Evolutionary conservation across 805 yeast genomes (phyloP), one percentile per base, ranked within the genome.

Genomic region (Wickerhamia fluorescens): DNA sequence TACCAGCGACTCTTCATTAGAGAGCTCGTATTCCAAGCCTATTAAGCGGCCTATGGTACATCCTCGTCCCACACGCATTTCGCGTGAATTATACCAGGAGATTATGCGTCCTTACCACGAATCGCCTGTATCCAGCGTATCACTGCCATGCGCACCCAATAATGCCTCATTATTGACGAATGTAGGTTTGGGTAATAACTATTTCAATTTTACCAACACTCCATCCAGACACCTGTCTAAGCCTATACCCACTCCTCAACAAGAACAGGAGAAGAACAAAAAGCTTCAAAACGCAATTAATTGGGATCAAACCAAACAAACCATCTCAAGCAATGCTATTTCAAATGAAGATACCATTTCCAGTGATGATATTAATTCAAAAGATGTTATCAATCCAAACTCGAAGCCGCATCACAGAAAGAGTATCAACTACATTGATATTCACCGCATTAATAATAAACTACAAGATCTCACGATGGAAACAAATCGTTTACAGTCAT

Each of bases 111-210:
- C 35, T 4, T 24, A 34, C 12, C 28, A 26, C 20, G 30, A 28
- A 10, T 20, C 20, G 10, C 33, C 29, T 5, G 23, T 30, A 6
- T 25, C 34, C 13, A 27, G 15, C 15, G 7, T n/a, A 11, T 6
- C 14, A 10, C 17, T 7, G 7, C 14, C 11, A 6, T 8, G n/a
- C n/a, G 14, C 26, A 7, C 31, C 21, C 14, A 12, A 20, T 14
- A 30, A 26, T 12, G 19, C 34, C 11, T 34, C 37, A 16, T 19
- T 34, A 14, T 27, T 34, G 18, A 23, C 37, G 44, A 23, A 46
- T 44, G 58, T 62, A 9, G 69, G 69, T 2, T 47, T 63, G 27
- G 66, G 69, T 5, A 60, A 53, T 37, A 50, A 53, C 24, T 56
- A 51, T 35, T 53, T 60, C 27, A 40, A 52, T 28, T 37, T 44